Base-by-base conservation (phyloP, 495 filamentous ascomycete genomes). In the Penicillium ucsense region DNA sequence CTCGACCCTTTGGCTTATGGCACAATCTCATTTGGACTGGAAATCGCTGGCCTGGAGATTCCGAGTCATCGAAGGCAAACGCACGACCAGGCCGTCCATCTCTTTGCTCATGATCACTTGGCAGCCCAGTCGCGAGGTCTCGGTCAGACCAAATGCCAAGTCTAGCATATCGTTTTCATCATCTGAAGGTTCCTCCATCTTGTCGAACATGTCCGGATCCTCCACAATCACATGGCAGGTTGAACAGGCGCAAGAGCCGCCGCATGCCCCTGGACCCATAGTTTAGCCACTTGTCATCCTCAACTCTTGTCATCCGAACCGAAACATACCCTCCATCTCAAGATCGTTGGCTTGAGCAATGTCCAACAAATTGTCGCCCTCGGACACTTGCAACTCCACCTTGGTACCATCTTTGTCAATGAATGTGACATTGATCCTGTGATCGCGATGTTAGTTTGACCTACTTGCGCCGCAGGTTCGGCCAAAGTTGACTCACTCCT, bases 81-180 rank as follows among this genome's bases (percentile, higher is more conserved):
- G 83, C 27, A 98, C 89, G 46, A 78, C 73, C 54, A 98, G 40
- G 1, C 92, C 92, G 60, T 97, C 87, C 46, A 97, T 68, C 52
- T 91, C 87, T 65, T 86, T 88, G 20, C 63, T 83, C 91, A 98
- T 96, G 55, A 81, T 63, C 31, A 97, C 85, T 72, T 98, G 92
- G 67, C 92, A 98, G 5, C 92, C 92, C 40, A 98, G 66, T n/a
- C 92, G 78, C 38, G 88, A 94, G 40, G 94, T 98, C 72, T 98
- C 92, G 5, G 90, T 96, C 55, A 97, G 59, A 0, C 92, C 92
- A 64, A 98, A 98, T 0, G 92, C 92, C 49, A 97, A 64, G 63
- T 98, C 92, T 56, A 98, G 72, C 92, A 98, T 98, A 68, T 98
- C 92, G 64, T 97, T 97, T 77, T 98, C 92, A 63, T 98, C 94